Evolutionary conservation across 2,329 filamentous ascomycete genomes (phyloP), one percentile per base, ranked within the genome.

Genomic region (Pestalotiopsis sp.): DNA sequence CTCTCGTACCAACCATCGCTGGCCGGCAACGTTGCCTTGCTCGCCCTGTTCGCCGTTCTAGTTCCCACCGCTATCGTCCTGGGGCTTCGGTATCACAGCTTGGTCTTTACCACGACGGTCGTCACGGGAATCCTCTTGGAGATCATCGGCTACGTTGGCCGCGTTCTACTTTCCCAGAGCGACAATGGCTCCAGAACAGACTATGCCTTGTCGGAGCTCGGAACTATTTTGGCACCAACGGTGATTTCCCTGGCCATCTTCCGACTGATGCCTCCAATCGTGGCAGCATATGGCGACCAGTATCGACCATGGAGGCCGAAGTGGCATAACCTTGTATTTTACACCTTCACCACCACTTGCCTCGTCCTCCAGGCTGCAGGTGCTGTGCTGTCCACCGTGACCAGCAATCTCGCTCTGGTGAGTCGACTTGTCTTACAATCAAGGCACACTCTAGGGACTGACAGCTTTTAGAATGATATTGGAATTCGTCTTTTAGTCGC

Each of bases 151-250:
- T 87, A 86, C 69, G 75, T 81, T 14, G 85, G 83, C 3, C 81
- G 83, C 49, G 67, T 87, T 6, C 73, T 86, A 38, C 78, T 86
- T 25, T 38, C 66, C 13, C 77, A 78, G 57, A 75, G 72, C 7
- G 72, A 78, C 36, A 73, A 74, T 9, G 75, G 77, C 52, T 80
- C 75, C 68, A 76, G 77, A 62, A 73, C 75, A 3, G 80, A 77
- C 68, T 85, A 86, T 70, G 75, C 80, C 12, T 71, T 87, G 4
- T 85, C 79, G 68, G 74, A 87, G 39, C 71, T 85, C 13, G 85
- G 85, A 20, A 85, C 84, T 1, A 76, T 83, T 23, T 74, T 85
- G 45, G 86, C 84, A 1, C 83, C 85, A 17, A 82, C 81, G 2
- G 76, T 85, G 52, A 80, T 86, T 70, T 80, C 80, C 12, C 77